Evolutionary conservation across 179 eudicot genomes (phyloP).

Genomic region (Beta corolliflora): DNA sequence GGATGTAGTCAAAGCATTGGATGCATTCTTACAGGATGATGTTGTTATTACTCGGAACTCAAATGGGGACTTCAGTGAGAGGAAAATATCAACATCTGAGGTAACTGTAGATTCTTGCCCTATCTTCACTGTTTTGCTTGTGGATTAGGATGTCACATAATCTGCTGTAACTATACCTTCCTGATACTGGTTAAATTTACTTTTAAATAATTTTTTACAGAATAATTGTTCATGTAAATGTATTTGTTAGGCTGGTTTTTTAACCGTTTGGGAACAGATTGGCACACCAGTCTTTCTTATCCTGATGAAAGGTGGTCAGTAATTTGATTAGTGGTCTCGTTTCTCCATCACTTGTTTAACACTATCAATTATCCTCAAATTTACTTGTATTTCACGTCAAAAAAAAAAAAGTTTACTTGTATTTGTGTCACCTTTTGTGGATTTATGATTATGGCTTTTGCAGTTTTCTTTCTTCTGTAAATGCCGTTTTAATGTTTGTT

Average conservation of each 20-base stretch:
- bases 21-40: slow-evolving; percentile 66
- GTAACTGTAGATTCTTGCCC: slow-evolving; percentile 32
- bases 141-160: not conserved
- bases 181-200: not conserved
- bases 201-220: not conserved
- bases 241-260: not conserved
- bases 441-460: not conserved
- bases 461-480: not conserved
- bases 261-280: not conserved
- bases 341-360: not conserved
- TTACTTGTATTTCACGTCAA: not conserved
- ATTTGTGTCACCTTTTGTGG: not conserved
- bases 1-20: slow-evolving; percentile 76
- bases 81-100: slow-evolving; percentile 47
- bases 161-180: not conserved
- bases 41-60: slow-evolving; percentile 28
- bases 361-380: not conserved
- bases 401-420: not conserved
- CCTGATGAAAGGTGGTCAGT: not conserved
- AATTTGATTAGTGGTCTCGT: too few species aligned
- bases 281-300: not conserved
- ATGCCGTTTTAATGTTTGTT: not conserved
- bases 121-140: slow-evolving; percentile 6
- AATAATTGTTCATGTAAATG: not conserved
- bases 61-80: slow-evolving; percentile 32